Evolutionary conservation across 306 rosid genomes (phyloP).

Genomic region (Medicago truncatula): MtrunA17r5.0-ANR NC_053044.1:57167501-57168000

Average conservation of each 20-base stretch:
- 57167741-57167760: too few relatives aligned
- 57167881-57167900: neutral
- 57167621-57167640: too few relatives aligned
- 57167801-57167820: neutral
- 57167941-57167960: too few relatives aligned
- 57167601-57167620: too few relatives aligned
- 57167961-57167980: too few relatives aligned
- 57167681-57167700: neutral
- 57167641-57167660: too few relatives aligned
- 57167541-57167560: conserved; percentile 45
- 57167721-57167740: neutral
- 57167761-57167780: too few relatives aligned
- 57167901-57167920: too few relatives aligned
- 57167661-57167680: neutral
- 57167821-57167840: neutral
- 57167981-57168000: too few relatives aligned
- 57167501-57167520: conserved; percentile 58
- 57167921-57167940: too few relatives aligned
- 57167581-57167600: conserved; percentile 6
- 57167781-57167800: too few relatives aligned
- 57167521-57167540: conserved; percentile 61
- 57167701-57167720: neutral
- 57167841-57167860: neutral
- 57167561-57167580: neutral
- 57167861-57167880: neutral